Percentiles rank a stretch among this genome's conserved stretches.
phyloP scores from a whole-genome alignment of 1,139 yeast genomes.

The Sugiyamaella japonica region DNA sequence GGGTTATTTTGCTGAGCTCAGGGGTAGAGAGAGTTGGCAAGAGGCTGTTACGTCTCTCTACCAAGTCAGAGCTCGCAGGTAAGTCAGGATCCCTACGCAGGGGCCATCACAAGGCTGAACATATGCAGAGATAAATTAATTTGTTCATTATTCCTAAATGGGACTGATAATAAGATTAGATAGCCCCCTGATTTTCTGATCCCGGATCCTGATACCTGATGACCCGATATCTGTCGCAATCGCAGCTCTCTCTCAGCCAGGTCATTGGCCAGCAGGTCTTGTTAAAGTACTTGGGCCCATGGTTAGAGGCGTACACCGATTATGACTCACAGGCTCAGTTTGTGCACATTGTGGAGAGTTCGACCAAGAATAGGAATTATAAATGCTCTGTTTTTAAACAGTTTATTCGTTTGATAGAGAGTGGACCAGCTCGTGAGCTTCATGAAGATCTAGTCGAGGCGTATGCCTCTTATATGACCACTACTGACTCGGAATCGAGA shows the following conservation, averaged over 20 bases:
- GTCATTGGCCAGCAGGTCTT: slow-evolving; percentile 32
- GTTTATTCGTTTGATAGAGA: slow-evolving; percentile 25
- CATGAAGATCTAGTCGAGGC: slow-evolving; percentile 29
- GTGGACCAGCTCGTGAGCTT: slow-evolving; percentile 10
- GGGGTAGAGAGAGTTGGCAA: no score
- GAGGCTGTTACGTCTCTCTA: no score
- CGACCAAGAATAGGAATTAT: slow-evolving; percentile 21
- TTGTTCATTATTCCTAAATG: background rate
- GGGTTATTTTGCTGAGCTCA: no score
- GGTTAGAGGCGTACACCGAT: slow-evolving; percentile 15
- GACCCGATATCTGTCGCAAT: background rate
- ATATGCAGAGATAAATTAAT: no score
- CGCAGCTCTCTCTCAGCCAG: background rate
- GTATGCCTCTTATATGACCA: slow-evolving; percentile 25
- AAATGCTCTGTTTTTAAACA: slow-evolving; percentile 25
- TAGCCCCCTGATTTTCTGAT: background rate
- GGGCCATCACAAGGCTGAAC: no score
- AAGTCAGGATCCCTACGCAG: no score
- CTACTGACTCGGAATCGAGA: background rate
- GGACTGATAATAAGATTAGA: background rate
- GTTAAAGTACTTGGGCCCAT: slow-evolving; percentile 20
- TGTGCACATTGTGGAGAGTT: slow-evolving; percentile 18
- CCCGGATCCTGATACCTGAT: no score
- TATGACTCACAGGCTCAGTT: slow-evolving; percentile 22
- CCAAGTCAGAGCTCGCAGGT: no score